phyloP scores from a whole-genome alignment of 805 yeast genomes.

The Candida silvicultrix region DNA sequence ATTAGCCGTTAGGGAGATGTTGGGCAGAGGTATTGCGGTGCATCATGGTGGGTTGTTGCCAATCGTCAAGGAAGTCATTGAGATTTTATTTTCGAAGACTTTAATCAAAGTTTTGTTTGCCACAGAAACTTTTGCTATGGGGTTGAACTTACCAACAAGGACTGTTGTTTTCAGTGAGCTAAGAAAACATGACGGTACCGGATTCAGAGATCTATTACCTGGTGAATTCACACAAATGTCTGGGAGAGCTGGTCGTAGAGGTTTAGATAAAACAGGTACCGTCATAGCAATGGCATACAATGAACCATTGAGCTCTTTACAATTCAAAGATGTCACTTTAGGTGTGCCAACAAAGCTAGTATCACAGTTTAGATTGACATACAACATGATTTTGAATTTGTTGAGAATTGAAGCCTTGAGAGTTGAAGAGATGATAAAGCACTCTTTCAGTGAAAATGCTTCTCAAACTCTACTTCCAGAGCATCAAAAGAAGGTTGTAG shows the following conservation, averaged over 20 bases:
- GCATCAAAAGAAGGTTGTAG: constrained; percentile 61
- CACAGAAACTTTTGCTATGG: constrained; percentile 99
- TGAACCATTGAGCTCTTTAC: constrained; percentile 48
- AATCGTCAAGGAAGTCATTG: constrained; percentile 88
- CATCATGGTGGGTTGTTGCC: constrained; percentile 95
- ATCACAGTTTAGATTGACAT: constrained; percentile 91
- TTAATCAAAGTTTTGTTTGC: constrained; percentile 90
- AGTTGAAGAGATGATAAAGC: constrained; percentile 98
- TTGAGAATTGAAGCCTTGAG: constrained; percentile 88
- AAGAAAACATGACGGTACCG: constrained; percentile 86
- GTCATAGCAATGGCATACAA: constrained; percentile 87
- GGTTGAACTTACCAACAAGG: constrained; percentile 91
- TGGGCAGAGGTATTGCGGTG: constrained; percentile 89
- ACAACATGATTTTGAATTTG: constrained; percentile 89
- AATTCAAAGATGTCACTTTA: constrained; percentile 73
- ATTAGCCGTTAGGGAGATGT: constrained; percentile 68
- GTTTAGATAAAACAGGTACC: constrained; percentile 88
- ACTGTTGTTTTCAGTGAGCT: constrained; percentile 87
- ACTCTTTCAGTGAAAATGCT: constrained; percentile 88
- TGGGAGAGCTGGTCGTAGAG: constrained; percentile 98
- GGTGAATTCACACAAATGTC: constrained; percentile 99
- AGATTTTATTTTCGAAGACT: constrained; percentile 81
- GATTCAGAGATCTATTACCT: constrained; percentile 75
- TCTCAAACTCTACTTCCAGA: constrained; percentile 83
- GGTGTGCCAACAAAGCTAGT: constrained; percentile 88